These are phyloP conservation scores for Saturnispora sekii DNA, from an alignment of 805 yeast genomes.

Conservation along the genomic window DNA sequence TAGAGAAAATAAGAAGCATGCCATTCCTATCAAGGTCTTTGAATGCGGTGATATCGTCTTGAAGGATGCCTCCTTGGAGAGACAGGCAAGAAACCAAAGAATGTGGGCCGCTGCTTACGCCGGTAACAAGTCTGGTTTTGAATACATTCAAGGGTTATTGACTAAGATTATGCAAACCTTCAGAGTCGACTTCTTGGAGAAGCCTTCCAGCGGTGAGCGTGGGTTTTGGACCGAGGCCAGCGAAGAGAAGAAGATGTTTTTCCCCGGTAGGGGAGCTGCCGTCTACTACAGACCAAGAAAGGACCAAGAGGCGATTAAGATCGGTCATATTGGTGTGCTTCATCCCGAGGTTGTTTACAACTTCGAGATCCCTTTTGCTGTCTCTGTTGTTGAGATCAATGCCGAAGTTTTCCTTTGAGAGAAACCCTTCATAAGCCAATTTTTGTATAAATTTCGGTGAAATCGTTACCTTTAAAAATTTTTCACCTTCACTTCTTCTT, in stretches of 20 bases:
- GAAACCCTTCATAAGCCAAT: background rate
- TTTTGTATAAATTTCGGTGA: background rate
- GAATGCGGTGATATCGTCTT: slow-evolving; percentile 93
- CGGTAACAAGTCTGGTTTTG: slow-evolving; percentile 94
- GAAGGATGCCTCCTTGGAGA: slow-evolving; percentile 65
- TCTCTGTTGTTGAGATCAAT: slow-evolving; percentile 82
- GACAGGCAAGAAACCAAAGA: slow-evolving; percentile 87
- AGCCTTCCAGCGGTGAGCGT: slow-evolving; percentile 44
- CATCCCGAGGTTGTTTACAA: slow-evolving; percentile 87
- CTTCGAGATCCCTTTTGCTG: slow-evolving; percentile 90
- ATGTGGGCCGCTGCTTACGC: slow-evolving; percentile 92
- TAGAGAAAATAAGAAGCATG: slow-evolving; percentile 91
- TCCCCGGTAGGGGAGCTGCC: slow-evolving; percentile 97
- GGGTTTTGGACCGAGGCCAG: slow-evolving; percentile 85
- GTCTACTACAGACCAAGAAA: slow-evolving; percentile 61
- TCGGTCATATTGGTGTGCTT: slow-evolving; percentile 87
- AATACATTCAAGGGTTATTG: slow-evolving; percentile 84
- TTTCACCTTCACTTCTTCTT: slow-evolving; percentile 2
- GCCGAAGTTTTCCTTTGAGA: slow-evolving; percentile 72
- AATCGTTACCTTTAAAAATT: background rate
- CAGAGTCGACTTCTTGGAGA: slow-evolving; percentile 75
- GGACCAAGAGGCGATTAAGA: slow-evolving; percentile 44
- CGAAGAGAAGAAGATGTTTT: slow-evolving; percentile 57
- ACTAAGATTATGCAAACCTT: slow-evolving; percentile 95
- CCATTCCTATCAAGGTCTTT: slow-evolving; percentile 89